Base-by-base conservation (phyloP, 1,284 basidiomycete genomes). In the Ganoderma boninense region DNA sequence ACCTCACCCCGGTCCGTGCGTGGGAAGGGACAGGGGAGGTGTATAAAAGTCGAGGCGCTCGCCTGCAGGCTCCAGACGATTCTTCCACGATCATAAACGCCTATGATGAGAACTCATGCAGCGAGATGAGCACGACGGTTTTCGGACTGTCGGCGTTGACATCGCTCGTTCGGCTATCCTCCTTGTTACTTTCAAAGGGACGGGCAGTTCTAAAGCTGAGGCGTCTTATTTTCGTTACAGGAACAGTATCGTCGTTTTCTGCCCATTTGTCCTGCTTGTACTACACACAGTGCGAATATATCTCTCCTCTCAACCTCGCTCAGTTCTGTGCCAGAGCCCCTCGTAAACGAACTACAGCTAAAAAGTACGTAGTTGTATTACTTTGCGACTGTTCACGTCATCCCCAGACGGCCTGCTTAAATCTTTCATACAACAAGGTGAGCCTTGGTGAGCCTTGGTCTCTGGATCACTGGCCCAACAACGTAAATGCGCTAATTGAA, bases 1-100 rank as follows among this genome's bases (percentile, higher is more conserved):
- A n/a, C n/a, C n/a, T n/a, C n/a, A n/a, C 14, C n/a, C n/a, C 26
- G 67, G 70, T 65, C 70, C 62, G 70, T 71, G 70, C 70, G 70
- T 71, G 70, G 67, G 68, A 69, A 59, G n/a, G 1, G 0, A 3
- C 2, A 5, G 2, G n/a, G 3, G 1, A 14, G 56, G 40, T 0
- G 20, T 67, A 67, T 69, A 71, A 65, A 69, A 42, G 29, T 26
- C 20, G 14, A 8, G 6, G 4, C 16, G 16, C 62, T 62, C 32
- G 32, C 23, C 14, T 56, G 11, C 64, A 61, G 32, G 62, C 67
- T 67, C 65, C 71, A 67, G 77, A 77, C 76, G 83, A 85, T 85
- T 83, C 82, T 85, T 85, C 84, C 84, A 85, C 84, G 84, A 85
- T 84, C 83, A 84, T 81, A 82, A 83, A 80, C 83, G 84, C 82